Evolutionary conservation across 305 asterid genomes (phyloP), one percentile per base, ranked within the genome.

Genomic region (Stenogyne calaminthoides): DNA sequence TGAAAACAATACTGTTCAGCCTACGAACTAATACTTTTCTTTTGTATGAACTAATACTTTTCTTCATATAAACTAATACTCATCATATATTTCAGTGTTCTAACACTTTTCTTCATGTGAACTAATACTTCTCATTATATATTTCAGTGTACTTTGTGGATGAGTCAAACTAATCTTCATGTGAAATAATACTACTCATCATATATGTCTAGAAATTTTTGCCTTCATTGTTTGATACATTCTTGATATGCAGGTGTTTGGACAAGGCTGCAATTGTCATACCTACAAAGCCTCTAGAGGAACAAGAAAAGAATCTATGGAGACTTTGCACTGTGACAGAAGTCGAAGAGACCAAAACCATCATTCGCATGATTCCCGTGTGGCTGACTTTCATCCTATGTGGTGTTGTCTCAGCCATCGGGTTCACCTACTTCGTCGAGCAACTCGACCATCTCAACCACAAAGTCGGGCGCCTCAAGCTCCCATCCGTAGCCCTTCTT

Each of bases 251-350:
- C 74, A 84, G 90, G 78, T 85, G 85, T 72, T 69, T 87, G 70
- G 88, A 89, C 77, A 89, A 84, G 85, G 92, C 92, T 44, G 85
- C 95, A 25, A 73, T 85, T 29, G 67, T 78, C 0, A 40, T 67
- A 18, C 78, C 85, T 0, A 52, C 78, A 12, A 46, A 8, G 52
- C 46, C 82, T 25, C 59, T 63, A 58, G 87, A 82, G 62, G 81
- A 78, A 47, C 86, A 80, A 52, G 66, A 27, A 16, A 51, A 72
- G 6, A 70, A 78, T 5, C 68, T 25, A 36, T 85, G 91, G 88
- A 78, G 64, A 58, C 84, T 83, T 6, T 89, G 89, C 82, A 76
- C 80, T 0, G 82, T 85, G n/a, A 61, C 81, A 6, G 92, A 85
- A 74, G 84, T 87, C 9, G 91, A 85, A 75, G 83, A 77, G 12